phyloP scores from a whole-genome alignment of 1,284 basidiomycete species.

The Rhodotorula sp. region DNA sequence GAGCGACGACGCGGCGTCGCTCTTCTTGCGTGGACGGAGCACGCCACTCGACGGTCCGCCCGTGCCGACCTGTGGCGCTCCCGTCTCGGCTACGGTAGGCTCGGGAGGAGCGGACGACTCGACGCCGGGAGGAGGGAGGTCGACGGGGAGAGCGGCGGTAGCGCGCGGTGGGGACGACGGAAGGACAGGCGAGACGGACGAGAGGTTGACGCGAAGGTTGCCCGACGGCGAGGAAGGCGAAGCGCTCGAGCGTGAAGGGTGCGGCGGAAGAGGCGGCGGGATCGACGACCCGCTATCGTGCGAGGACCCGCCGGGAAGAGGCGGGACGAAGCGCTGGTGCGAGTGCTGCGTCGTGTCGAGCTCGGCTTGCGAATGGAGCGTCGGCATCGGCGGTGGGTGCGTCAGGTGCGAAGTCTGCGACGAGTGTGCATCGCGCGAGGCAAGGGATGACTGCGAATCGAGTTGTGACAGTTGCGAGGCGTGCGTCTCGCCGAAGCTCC shows the following conservation, averaged over 20 bases:
- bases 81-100: slow-evolving; percentile 46
- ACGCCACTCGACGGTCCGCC: slow-evolving; percentile 41
- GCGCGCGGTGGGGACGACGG: slow-evolving; percentile 5
- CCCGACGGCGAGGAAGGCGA: background rate
- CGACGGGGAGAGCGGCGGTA: background rate
- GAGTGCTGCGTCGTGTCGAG: slow-evolving; percentile 2
- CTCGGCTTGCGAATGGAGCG: slow-evolving; percentile 3
- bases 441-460: background rate
- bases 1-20: background rate
- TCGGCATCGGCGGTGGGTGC: slow-evolving; percentile 6
- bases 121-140: slow-evolving; percentile 11
- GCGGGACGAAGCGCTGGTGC: background rate
- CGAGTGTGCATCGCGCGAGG: background rate
- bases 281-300: background rate
- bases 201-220: slow-evolving; percentile 32
- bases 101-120: slow-evolving; percentile 15
- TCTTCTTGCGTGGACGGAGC: slow-evolving; percentile 9
- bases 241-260: background rate
- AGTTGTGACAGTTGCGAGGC: slow-evolving; percentile 1
- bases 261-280: background rate
- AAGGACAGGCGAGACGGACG: slow-evolving; percentile 27
- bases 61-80: slow-evolving; percentile 38
- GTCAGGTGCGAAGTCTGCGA: background rate
- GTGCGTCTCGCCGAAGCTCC: slow-evolving; percentile 37
- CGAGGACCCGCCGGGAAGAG: background rate